Percentiles rank a stretch among this genome's conserved stretches.
Conservation (phyloP, 2,329 filamentous ascomycete species). For the Fusarium brachygibbosum region DNA sequence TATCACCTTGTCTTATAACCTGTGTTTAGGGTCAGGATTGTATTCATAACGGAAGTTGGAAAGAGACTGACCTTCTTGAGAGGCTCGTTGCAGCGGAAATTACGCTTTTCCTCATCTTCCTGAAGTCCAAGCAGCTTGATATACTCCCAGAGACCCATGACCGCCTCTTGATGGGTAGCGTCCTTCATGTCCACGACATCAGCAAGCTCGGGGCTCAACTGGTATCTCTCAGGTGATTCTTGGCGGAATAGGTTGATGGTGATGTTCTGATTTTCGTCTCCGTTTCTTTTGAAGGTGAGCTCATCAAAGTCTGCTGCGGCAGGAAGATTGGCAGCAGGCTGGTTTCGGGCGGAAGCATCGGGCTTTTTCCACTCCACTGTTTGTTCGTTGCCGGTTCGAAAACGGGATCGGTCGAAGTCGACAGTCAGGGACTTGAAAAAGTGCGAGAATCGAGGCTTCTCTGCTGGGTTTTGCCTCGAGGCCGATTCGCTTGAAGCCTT, state of each 20-base stretch:
- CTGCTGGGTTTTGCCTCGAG: constrained; percentile 55
- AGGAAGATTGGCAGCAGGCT: constrained; percentile 57
- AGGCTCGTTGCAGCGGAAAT: constrained; percentile 89
- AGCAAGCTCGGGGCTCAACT: constrained; percentile 81
- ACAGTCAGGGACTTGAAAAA: constrained; percentile 87
- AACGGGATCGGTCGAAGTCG: constrained; percentile 76
- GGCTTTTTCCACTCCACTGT: constrained; percentile 91
- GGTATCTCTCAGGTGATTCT: constrained; percentile 87
- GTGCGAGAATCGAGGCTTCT: constrained; percentile 74
- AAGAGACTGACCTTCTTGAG: constrained; percentile 76
- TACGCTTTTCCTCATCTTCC: constrained; percentile 94
- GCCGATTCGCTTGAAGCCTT: constrained; percentile 48
- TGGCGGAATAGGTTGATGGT: constrained; percentile 88
- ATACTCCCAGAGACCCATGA: constrained; percentile 96
- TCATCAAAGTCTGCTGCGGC: constrained; percentile 87
- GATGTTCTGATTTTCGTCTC: constrained; percentile 93
- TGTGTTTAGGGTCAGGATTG: constrained; percentile 55
- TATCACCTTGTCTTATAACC: constrained; percentile 80
- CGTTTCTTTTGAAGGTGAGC: constrained; percentile 89
- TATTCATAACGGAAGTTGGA: not conserved
- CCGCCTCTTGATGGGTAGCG: constrained; percentile 87
- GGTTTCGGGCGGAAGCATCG: constrained; percentile 65
- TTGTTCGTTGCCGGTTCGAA: constrained; percentile 67
- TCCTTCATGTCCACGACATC: constrained; percentile 89
- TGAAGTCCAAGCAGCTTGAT: constrained; percentile 87